A percentile compares a stretch with the other conserved stretches of the same genome.
These are phyloP conservation scores for Alternaria sp. DNA, from an alignment of 2,329 filamentous ascomycete genomes.

Conservation along the genomic window DNA sequence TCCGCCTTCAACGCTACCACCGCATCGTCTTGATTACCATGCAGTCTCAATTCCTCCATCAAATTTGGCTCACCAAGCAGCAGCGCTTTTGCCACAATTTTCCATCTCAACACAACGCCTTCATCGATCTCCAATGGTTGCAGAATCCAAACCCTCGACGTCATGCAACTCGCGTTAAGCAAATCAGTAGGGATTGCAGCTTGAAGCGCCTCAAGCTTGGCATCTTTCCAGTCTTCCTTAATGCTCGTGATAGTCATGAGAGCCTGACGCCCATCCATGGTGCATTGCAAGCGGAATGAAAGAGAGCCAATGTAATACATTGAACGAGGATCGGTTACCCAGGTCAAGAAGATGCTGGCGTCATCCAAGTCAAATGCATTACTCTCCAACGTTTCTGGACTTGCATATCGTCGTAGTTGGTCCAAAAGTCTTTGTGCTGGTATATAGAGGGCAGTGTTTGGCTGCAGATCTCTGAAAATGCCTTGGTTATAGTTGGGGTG, in stretches of 20 bases:
- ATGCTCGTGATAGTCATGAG: slow-evolving; percentile 2
- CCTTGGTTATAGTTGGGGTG: slow-evolving; percentile 18
- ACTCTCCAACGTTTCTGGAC: not conserved
- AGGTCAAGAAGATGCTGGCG: slow-evolving; percentile 19
- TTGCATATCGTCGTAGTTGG: not conserved
- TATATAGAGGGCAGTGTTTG: slow-evolving; percentile 1
- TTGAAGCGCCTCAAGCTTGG: slow-evolving; percentile 3
- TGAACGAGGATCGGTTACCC: slow-evolving; percentile 23
- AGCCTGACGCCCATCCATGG: not conserved
- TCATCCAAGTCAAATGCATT: slow-evolving; percentile 8
- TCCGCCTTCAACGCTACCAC: not conserved
- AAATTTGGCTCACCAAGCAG: slow-evolving; percentile 23
- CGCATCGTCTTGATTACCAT: slow-evolving; percentile 3
- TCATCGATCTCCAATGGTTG: slow-evolving; percentile 1
- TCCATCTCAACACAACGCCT: slow-evolving; percentile 6
- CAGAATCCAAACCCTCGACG: slow-evolving; percentile 17
- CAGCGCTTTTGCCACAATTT: slow-evolving; percentile 17
- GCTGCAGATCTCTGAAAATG: slow-evolving; percentile 4
- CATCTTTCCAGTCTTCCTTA: slow-evolving; percentile 13
- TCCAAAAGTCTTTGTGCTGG: slow-evolving; percentile 10
- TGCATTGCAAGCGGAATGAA: slow-evolving; percentile 4
- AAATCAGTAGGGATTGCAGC: slow-evolving; percentile 18
- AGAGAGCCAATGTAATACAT: slow-evolving; percentile 17
- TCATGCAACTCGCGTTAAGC: slow-evolving; percentile 11
- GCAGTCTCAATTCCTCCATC: not conserved